Evolutionary conservation across 1,284 basidiomycete genomes (phyloP), one percentile per base, ranked within the genome.

Genomic region (Rhodotorula glutinis): DNA sequence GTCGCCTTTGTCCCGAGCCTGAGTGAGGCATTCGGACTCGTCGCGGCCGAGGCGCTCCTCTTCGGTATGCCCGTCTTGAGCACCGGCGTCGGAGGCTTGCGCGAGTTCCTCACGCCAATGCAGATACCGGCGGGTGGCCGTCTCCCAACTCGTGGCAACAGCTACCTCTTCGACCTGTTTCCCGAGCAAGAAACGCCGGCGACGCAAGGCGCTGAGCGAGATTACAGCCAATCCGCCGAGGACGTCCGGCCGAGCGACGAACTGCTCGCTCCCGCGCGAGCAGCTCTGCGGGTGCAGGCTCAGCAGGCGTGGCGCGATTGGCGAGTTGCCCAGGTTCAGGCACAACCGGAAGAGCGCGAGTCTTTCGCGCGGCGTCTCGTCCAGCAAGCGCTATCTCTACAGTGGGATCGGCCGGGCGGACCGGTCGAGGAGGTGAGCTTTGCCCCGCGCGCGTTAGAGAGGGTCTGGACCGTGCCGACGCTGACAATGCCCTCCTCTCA

Each of bases 11-110:
- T 70, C 25, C 69, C 69, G 16, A 58, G 53, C 23, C 57, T 70
- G 43, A 62, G 59, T 29, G 69, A 70, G 29, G 65, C 69, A 27
- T 70, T 70, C 49, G 69, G 69, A 13, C 56, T 70, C 44, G 69
- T 70, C 41, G 69, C 69, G 19, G 69, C 66, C 33, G 69, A 70
- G 54, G 69, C 66, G 19, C 33, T 70, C 47, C 47, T 70, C 13
- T 70, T 70, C 27, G 69, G 69, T 14, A 51, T 54, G 55, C 25
- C 49, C 17, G 69, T 70, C 19, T 30, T 70, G 19, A 61, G 55
- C 25, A 68, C 62, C 4, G 66, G 65, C 21, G 66, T 70, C 5
- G 69, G 69, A 8, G 69, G 69, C 17, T 51, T 70, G 29, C 49
- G 56, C 16, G 69, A 70, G 46, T 70, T 70, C 56, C 47, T 70